Evolutionary conservation across 73 alveolate genomes (phyloP).

Genomic region (Tetrahymena elliotti): DNA sequence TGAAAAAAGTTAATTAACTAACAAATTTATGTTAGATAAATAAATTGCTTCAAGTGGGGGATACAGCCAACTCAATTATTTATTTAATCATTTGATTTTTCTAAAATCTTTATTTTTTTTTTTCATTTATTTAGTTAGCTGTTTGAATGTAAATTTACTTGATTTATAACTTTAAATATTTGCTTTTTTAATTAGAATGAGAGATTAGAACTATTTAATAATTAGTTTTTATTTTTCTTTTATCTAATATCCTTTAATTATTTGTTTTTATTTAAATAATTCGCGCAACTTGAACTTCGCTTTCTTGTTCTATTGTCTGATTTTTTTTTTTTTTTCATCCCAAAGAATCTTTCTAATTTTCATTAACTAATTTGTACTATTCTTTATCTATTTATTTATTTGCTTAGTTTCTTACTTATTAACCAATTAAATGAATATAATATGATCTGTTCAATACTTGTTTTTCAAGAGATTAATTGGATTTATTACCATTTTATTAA

Average conservation of each 20-base stretch:
- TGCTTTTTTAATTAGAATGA: background rate
- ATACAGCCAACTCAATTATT: background rate
- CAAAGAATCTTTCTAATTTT: background rate
- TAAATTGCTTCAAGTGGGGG: background rate
- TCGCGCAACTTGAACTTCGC: background rate
- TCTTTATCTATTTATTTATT: background rate
- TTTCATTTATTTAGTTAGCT: background rate
- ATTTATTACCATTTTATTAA: no score
- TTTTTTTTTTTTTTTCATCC: background rate
- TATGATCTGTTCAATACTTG: no score
- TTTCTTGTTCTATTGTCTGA: background rate
- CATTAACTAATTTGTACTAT: background rate
- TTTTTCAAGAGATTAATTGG: no score
- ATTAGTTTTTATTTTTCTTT: background rate
- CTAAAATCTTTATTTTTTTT: background rate
- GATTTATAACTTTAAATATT: no score
- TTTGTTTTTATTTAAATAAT: background rate
- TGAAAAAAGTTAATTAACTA: background rate
- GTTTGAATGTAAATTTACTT: background rate
- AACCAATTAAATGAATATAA: no score
- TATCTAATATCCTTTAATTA: background rate
- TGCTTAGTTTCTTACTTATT: background rate
- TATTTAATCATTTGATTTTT: background rate
- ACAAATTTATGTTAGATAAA: no score
- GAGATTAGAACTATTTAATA: background rate